Percentiles rank a stretch among this genome's conserved stretches.
Conservation (phyloP, 1,139 yeast genomes). For the Protomyces macrosporus region DNA sequence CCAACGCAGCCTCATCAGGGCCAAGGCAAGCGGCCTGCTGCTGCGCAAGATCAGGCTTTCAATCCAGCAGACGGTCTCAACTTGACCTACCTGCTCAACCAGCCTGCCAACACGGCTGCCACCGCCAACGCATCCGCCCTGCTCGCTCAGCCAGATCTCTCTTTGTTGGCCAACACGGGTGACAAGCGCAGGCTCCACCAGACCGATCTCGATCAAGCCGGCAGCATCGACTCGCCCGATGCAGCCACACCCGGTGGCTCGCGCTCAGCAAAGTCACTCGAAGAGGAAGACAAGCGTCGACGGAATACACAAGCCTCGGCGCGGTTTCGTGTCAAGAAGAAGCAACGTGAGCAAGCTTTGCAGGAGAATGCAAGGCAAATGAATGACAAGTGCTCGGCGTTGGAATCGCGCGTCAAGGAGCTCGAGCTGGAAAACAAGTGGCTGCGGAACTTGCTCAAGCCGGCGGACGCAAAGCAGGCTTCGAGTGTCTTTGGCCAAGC, state of each 20-base stretch:
- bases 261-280: constrained; percentile 31
- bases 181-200: neutral
- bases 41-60: neutral
- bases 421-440: constrained; percentile 80
- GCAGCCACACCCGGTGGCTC: constrained; percentile 1
- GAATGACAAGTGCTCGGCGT: constrained; percentile 53
- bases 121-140: neutral
- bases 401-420: constrained; percentile 61
- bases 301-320: constrained; percentile 80
- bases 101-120: neutral
- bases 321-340: constrained; percentile 72
- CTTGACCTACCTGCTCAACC: neutral
- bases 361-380: constrained; percentile 61
- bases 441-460: constrained; percentile 58
- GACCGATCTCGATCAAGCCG: neutral
- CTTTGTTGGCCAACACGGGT: neutral
- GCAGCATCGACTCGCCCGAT: neutral
- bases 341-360: constrained; percentile 77
- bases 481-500: constrained; percentile 2
- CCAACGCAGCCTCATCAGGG: neutral
- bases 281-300: constrained; percentile 60
- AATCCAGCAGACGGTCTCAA: neutral
- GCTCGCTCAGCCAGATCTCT: no score
- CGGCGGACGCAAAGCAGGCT: constrained; percentile 10
- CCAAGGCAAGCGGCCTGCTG: neutral